phyloP scores from a whole-genome alignment of 352 stramenopile species.

The Blastocystis sp. region DNA sequence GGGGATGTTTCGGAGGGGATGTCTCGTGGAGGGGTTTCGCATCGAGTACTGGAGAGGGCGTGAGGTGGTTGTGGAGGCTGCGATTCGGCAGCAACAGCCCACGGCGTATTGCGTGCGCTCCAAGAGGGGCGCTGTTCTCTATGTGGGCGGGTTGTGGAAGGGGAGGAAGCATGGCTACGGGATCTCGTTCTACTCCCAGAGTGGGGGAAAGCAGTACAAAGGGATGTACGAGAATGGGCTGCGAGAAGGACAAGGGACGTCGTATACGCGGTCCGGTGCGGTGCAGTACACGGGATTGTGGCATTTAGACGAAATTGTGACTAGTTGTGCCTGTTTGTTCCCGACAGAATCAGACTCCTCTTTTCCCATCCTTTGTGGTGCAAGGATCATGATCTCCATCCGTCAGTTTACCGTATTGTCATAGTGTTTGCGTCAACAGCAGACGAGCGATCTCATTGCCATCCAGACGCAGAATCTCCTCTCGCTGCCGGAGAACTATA shows the following conservation, averaged over 20 bases:
- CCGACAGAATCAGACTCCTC: not conserved
- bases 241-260: not conserved
- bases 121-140: not conserved
- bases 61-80: not conserved
- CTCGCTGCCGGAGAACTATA: conserved; percentile 99
- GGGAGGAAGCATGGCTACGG: not conserved
- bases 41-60: too few relatives aligned
- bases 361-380: not conserved
- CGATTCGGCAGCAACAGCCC: not conserved
- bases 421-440: not conserved
- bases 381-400: conserved; percentile 9
- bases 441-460: conserved; percentile 92
- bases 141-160: not conserved
- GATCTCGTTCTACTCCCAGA: not conserved
- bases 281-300: conserved; percentile 3
- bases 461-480: conserved; percentile 99
- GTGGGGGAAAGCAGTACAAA: not conserved
- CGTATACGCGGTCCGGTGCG: not conserved
- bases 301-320: not conserved
- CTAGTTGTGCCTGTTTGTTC: conserved; percentile 23
- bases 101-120: not conserved
- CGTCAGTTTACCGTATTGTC: conserved; percentile 27
- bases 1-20: not conserved
- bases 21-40: not conserved
- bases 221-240: not conserved